A percentile compares a stretch with the other conserved stretches of the same genome.
Conservation (phyloP, 164 flowering plant species). For the Kalanchoe fedtschenkoi region DNA sequence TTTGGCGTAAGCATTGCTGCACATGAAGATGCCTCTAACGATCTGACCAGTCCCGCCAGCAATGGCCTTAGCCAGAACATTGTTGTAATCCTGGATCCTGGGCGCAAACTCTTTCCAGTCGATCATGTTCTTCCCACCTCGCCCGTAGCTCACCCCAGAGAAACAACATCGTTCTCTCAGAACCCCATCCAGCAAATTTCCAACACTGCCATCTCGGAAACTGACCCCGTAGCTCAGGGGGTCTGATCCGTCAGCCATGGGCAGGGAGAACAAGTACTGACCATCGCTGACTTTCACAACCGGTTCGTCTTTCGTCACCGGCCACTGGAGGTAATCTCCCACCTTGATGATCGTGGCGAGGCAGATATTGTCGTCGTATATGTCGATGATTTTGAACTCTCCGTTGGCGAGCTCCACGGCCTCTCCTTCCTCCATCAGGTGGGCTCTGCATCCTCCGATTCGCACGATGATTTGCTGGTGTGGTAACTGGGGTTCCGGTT, state of each 20-base stretch:
- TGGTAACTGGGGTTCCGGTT: slow-evolving; percentile 16
- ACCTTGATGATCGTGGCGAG: slow-evolving; percentile 50
- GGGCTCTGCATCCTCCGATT: slow-evolving; percentile 53
- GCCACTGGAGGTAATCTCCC: slow-evolving; percentile 84
- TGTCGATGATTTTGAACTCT: slow-evolving; percentile 31
- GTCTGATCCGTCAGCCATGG: slow-evolving; percentile 37
- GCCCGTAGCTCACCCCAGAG: slow-evolving; percentile 15
- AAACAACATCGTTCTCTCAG: slow-evolving; percentile 52
- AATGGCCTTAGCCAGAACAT: slow-evolving; percentile 62
- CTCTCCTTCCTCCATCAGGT: slow-evolving; percentile 57
- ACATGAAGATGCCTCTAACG: slow-evolving; percentile 69
- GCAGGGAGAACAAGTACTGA: slow-evolving; percentile 70
- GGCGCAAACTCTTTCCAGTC: slow-evolving; percentile 86
- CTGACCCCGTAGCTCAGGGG: slow-evolving; percentile 69
- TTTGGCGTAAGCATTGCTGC: slow-evolving; percentile 63
- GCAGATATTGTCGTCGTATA: slow-evolving; percentile 29
- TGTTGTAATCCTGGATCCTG: slow-evolving; percentile 55
- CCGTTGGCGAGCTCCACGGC: slow-evolving; percentile 48
- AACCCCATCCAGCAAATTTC: slow-evolving; percentile 42
- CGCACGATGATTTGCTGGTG: slow-evolving; percentile 35
- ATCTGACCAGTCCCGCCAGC: slow-evolving; percentile 83
- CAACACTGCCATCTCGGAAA: slow-evolving; percentile 23
- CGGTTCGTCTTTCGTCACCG: slow-evolving; percentile 85
- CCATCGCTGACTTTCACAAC: slow-evolving; percentile 60
- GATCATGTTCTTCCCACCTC: slow-evolving; percentile 22